Base-by-base conservation (phyloP, 1,284 basidiomycete species). In the Porodaedalea pini region DNA sequence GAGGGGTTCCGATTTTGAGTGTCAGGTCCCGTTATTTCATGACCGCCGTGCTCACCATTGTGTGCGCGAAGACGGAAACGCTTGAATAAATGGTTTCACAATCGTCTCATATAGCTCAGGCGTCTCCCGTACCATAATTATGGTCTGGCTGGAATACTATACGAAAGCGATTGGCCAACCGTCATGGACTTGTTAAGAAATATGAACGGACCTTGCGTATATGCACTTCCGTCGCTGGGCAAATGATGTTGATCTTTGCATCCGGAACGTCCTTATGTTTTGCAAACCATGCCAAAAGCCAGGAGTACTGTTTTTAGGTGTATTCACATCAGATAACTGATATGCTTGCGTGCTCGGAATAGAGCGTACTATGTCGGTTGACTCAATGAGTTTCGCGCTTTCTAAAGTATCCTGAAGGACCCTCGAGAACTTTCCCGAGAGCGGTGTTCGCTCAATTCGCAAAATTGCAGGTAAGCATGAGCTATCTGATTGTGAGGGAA, bases 151-250 rank as follows among this genome's bases (percentile, higher is more conserved):
- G 0, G 89, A 85, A 71, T 98, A 96, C 86, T 96, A 36, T 4
- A 29, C 43, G 13, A 31, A 21, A 34, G 43, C 25, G 19, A 54
- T 34, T 41, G 23, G n/a, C 17, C 21, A 21, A 25, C 36, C 19
- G 59, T 17, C n/a, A n/a, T 13, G 31, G 50, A 37, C 10, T 21
- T 13, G 25, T 39, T 17, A 34, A 15, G 8, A 44, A 40, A 17
- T 5, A 21, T 5, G 31, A 17, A 61, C 69, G 17, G 32, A 81
- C 85, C 76, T 95, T 95, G 59, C 78, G 78, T 60, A 95, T 84
- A 66, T 95, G 92, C 0, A 82, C 80, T 11, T 91, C 85, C 0
- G 91, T 94, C 4, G 90, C 90, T 7, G 92, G 92, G 65, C 78
- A 88, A 56, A 94, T 85, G 25, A 94, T 72, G 62, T 84, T 88